phyloP scores from a whole-genome alignment of 2,329 filamentous ascomycete species.

The Apiospora koreana region DNA sequence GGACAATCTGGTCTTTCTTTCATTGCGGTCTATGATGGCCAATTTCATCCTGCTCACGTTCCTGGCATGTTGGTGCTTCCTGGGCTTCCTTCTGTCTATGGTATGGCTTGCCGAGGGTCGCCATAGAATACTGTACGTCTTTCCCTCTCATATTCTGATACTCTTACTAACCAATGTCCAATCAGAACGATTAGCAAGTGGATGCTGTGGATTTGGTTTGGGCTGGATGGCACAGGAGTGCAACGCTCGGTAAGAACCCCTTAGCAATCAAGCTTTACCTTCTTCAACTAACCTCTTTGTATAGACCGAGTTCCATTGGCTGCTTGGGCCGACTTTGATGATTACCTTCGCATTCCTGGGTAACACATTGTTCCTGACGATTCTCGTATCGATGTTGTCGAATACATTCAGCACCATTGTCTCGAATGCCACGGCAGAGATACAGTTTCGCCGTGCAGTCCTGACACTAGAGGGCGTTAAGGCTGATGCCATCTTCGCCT shows the following conservation, averaged over 20 bases:
- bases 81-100: constrained; percentile 77
- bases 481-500: constrained; percentile 79
- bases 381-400: constrained; percentile 82
- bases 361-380: constrained; percentile 86
- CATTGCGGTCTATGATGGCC: constrained; percentile 79
- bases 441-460: constrained; percentile 79
- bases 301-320: constrained; percentile 71
- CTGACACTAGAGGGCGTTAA: constrained; percentile 85
- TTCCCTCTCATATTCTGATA: neutral
- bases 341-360: constrained; percentile 82
- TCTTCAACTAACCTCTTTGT: constrained; percentile 12
- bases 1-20: constrained; percentile 82
- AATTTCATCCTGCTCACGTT: constrained; percentile 79
- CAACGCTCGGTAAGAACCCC: constrained; percentile 48
- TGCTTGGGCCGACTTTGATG: constrained; percentile 80
- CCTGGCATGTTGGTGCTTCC: constrained; percentile 80
- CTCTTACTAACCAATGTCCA: constrained; percentile 18
- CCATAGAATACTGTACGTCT: constrained; percentile 56
- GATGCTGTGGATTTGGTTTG: constrained; percentile 95
- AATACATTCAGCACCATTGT: constrained; percentile 83
- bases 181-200: constrained; percentile 74
- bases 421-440: constrained; percentile 76
- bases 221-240: constrained; percentile 72
- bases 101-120: constrained; percentile 72
- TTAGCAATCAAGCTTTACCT: neutral